Evolutionary conservation across 768 basidiomycete species (phyloP), one percentile per base, ranked within the genome.

Genomic region (Hortiboletus campestris): DNA sequence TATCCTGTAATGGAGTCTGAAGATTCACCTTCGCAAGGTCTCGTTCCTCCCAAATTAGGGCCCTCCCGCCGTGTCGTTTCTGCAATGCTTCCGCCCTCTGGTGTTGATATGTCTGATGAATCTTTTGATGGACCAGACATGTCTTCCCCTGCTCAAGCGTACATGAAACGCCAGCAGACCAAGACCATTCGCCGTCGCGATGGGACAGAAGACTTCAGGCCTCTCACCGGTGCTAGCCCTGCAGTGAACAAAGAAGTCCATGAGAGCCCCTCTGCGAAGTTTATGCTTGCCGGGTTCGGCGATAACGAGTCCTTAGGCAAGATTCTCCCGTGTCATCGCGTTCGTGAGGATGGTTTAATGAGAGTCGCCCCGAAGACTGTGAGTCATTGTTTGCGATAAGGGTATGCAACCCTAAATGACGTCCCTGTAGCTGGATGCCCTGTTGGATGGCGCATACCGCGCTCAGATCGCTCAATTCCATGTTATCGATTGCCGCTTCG

Each of bases 401-500:
- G 17, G 6, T n/a, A 11, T 16, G 11, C 42, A 20, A 51, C 31
- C 38, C 22, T 45, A 46, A 55, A 42, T 11, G 1, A 42, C 55
- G 40, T 43, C 61, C 60, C 17, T 59, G 13, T 61, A 96, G 94
- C 72, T 99, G 68, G 82, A 94, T 61, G 75, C 78, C 14, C 77
- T 98, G 14, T 72, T 98, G 32, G 83, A 86, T 46, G 95, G 96
- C 22, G 78, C 74, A 60, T 98, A 84, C 72, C 73, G 82, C 48
- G 67, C 80, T 19, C 74, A 80, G 57, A 84, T 96, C 53, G 77
- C 80, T 38, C 78, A 83, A 44, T 97, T 79, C 70, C 81, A 89
- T 62, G 74, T 99, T 54, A 88, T 99, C 63, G 97, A 99, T 74
- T 98, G 97, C 72, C 89, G 97, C 41, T 99, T 98, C 72, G 93